Conservation (phyloP, 108 stramenopile species). For the Nannochloropsis salina region DNA sequence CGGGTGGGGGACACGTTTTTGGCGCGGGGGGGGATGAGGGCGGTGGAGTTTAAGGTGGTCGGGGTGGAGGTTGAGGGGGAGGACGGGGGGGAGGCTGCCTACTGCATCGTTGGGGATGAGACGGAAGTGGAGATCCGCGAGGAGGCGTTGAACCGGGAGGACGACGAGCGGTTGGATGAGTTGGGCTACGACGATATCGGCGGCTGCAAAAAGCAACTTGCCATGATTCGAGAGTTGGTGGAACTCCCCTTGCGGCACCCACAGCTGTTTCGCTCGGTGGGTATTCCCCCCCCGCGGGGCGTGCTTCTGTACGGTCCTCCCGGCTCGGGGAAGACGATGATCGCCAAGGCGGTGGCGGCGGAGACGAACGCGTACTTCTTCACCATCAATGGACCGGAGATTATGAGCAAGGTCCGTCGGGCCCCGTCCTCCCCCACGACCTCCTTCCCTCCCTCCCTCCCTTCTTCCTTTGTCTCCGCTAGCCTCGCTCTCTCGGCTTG, state of each 20-base stretch:
- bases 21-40: conserved; percentile 48
- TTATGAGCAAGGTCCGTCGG: conserved; percentile 73
- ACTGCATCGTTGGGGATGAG: conserved; percentile 52
- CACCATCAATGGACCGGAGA: conserved; percentile 94
- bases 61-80: conserved; percentile 48
- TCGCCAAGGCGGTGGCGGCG: conserved; percentile 87
- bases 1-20: conserved; percentile 52
- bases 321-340: conserved; percentile 94
- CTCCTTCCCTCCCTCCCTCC: neutral
- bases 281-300: conserved; percentile 91
- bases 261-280: conserved; percentile 85
- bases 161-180: conserved; percentile 54
- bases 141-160: conserved; percentile 48
- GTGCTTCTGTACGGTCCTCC: conserved; percentile 94
- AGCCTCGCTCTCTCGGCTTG: neutral
- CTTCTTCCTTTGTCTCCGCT: neutral
- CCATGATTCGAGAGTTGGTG: conserved; percentile 81
- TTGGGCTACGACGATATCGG: conserved; percentile 86
- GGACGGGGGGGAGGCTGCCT: conserved; percentile 49
- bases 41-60: conserved; percentile 58
- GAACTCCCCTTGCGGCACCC: conserved; percentile 91
- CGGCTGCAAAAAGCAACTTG: conserved; percentile 79
- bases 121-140: conserved; percentile 48
- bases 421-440: neutral
- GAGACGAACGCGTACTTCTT: conserved; percentile 92